Evolutionary conservation across 306 rosid species (phyloP).

Genomic region (Cicer cuneatum): DNA sequence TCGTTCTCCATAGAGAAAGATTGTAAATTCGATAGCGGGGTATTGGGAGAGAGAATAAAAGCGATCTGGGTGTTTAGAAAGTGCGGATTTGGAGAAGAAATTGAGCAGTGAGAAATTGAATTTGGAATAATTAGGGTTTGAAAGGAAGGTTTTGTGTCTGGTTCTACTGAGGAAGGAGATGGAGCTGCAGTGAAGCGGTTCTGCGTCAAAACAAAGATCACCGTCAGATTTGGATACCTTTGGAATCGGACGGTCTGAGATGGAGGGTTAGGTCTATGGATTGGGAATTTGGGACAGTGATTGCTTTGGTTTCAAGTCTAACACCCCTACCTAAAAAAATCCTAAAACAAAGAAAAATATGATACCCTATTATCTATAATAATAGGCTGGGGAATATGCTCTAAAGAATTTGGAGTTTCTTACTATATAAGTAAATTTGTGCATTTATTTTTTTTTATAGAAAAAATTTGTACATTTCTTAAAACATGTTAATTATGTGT

Average conservation of each 20-base stretch:
- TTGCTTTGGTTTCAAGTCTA: conserved; percentile 48
- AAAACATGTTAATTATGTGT: too few relatives aligned
- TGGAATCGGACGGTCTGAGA: conserved; percentile 42
- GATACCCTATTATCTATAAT: background rate
- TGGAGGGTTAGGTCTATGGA: background rate
- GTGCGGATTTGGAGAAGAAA: conserved; percentile 14
- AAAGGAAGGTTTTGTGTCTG: conserved; percentile 36
- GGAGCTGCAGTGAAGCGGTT: conserved; percentile 45
- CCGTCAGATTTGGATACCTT: conserved; percentile 40
- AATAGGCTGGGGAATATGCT: conserved; percentile 23
- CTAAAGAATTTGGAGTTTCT: background rate
- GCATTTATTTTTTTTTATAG: too few relatives aligned
- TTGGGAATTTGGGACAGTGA: background rate
- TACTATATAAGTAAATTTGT: too few relatives aligned
- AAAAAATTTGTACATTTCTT: too few relatives aligned
- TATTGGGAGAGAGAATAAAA: conserved; percentile 9
- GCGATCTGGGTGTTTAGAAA: conserved; percentile 38
- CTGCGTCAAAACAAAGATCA: conserved; percentile 5
- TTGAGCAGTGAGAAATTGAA: conserved; percentile 23
- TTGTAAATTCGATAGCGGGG: conserved; percentile 41
- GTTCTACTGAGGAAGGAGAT: conserved; percentile 49
- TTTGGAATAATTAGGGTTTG: conserved; percentile 45
- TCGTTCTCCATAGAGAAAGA: conserved; percentile 66
- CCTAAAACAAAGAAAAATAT: too few relatives aligned
- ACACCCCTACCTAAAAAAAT: conserved; percentile 13